Evolutionary conservation across 2,329 filamentous ascomycete genomes (phyloP).

Genomic region (Neodidymelliopsis sp.): DNA sequence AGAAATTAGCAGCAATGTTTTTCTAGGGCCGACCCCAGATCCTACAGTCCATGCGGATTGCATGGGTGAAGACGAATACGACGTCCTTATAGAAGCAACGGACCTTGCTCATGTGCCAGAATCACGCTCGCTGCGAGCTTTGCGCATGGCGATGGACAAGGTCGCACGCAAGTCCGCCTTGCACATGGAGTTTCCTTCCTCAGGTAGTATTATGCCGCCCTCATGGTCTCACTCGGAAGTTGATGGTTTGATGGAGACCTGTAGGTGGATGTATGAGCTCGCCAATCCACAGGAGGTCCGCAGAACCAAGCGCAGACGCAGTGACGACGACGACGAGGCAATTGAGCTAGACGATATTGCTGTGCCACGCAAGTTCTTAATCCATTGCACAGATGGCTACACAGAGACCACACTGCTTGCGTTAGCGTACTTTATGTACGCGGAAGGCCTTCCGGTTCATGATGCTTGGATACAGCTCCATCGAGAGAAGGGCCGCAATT

Average conservation of each 20-base stretch:
- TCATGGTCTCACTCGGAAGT: constrained; percentile 84
- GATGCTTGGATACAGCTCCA: constrained; percentile 90
- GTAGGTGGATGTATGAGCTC: constrained; percentile 87
- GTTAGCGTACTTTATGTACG: constrained; percentile 93
- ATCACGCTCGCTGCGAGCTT: constrained; percentile 69
- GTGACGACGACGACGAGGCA: constrained; percentile 60
- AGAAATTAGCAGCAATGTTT: constrained; percentile 89
- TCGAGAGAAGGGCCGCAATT: constrained; percentile 81
- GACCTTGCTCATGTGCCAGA: constrained; percentile 82
- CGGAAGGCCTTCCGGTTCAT: constrained; percentile 79
- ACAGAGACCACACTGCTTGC: constrained; percentile 91
- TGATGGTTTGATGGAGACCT: constrained; percentile 83
- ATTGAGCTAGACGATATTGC: constrained; percentile 58
- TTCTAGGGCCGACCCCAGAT: constrained; percentile 86
- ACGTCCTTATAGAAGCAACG: constrained; percentile 87
- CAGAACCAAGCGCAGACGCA: constrained; percentile 54
- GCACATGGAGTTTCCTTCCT: constrained; percentile 85
- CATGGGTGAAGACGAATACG: constrained; percentile 67
- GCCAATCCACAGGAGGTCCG: constrained; percentile 67
- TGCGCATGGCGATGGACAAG: constrained; percentile 61
- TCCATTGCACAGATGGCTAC: constrained; percentile 95
- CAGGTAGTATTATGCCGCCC: constrained; percentile 87
- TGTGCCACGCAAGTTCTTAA: constrained; percentile 72
- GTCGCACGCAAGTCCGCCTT: constrained; percentile 57
- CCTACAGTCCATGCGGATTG: constrained; percentile 56